Evolutionary conservation across 306 rosid species (phyloP).

Genomic region (Adenanthera pavonina): DNA sequence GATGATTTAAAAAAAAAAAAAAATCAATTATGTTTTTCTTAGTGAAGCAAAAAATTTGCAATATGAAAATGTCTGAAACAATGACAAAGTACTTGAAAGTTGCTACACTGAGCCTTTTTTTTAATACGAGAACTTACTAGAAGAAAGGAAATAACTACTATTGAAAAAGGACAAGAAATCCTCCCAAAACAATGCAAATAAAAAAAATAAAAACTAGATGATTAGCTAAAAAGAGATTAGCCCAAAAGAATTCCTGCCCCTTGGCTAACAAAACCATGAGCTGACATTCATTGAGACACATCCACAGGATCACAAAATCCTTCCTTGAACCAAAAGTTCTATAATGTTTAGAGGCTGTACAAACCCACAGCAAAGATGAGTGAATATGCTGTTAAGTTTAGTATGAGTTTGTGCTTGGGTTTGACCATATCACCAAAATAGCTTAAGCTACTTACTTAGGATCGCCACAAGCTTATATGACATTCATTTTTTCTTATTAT

Average conservation of each 20-base stretch:
- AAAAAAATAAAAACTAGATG: background rate
- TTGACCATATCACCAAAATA: no score
- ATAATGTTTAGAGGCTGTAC: background rate
- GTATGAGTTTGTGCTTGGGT: no score
- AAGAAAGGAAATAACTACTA: background rate
- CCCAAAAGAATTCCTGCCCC: background rate
- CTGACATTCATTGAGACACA: background rate
- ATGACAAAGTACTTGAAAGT: background rate
- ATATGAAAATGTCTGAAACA: slow-evolving; percentile 11
- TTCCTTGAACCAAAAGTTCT: background rate
- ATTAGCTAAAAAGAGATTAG: background rate
- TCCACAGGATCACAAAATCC: background rate
- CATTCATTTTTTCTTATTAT: no score
- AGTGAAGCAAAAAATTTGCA: background rate
- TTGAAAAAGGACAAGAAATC: background rate
- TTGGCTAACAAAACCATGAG: background rate
- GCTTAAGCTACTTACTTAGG: no score
- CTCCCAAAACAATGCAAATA: slow-evolving; percentile 3
- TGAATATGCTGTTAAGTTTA: background rate
- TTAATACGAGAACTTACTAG: background rate
- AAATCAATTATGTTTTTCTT: slow-evolving; percentile 1
- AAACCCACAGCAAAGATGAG: background rate
- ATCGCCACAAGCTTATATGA: no score
- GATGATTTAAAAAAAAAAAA: background rate
- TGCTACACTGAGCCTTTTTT: background rate